Percentiles rank a stretch among this genome's conserved stretches.
These are phyloP conservation scores for Apiospora pterosperma DNA, from an alignment of 2,329 filamentous ascomycete species.

Conservation along the genomic window DNA sequence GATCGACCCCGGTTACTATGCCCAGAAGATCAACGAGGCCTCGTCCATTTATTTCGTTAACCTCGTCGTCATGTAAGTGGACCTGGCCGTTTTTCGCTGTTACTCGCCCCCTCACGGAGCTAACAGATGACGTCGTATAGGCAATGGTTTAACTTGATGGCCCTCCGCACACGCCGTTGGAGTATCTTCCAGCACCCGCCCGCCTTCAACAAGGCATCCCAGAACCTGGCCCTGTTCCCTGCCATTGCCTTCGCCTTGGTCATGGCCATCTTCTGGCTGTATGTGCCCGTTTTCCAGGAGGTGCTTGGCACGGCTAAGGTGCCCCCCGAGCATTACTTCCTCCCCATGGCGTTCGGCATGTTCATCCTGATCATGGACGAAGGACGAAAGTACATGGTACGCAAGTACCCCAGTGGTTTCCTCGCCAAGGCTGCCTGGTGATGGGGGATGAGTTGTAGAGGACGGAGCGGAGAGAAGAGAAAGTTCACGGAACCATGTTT, in stretches of 20 bases:
- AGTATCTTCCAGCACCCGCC: slow-evolving; percentile 72
- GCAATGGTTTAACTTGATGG: slow-evolving; percentile 75
- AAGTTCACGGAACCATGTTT: not conserved
- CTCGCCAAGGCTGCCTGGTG: slow-evolving; percentile 64
- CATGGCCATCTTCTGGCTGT: slow-evolving; percentile 68
- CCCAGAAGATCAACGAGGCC: slow-evolving; percentile 57
- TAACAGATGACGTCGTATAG: slow-evolving; percentile 17
- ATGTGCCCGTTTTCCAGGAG: slow-evolving; percentile 62
- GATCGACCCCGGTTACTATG: slow-evolving; percentile 40
- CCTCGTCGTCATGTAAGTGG: slow-evolving; percentile 68
- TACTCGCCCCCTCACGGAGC: not conserved
- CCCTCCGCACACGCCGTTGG: slow-evolving; percentile 61
- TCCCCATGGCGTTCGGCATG: slow-evolving; percentile 70
- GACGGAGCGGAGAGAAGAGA: too few relatives aligned
- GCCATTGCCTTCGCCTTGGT: slow-evolving; percentile 66
- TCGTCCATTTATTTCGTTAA: slow-evolving; percentile 78
- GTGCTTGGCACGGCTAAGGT: slow-evolving; percentile 60
- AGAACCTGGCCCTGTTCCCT: slow-evolving; percentile 67
- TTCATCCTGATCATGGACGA: slow-evolving; percentile 63
- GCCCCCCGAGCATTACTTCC: slow-evolving; percentile 71
- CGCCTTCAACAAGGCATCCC: slow-evolving; percentile 58
- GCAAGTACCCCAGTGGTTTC: slow-evolving; percentile 54
- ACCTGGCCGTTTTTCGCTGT: not conserved
- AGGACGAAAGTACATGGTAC: slow-evolving; percentile 58
- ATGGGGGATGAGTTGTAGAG: not conserved